Conservation (phyloP, 495 filamentous ascomycete genomes). For the Penicillium antarcticum region DNA sequence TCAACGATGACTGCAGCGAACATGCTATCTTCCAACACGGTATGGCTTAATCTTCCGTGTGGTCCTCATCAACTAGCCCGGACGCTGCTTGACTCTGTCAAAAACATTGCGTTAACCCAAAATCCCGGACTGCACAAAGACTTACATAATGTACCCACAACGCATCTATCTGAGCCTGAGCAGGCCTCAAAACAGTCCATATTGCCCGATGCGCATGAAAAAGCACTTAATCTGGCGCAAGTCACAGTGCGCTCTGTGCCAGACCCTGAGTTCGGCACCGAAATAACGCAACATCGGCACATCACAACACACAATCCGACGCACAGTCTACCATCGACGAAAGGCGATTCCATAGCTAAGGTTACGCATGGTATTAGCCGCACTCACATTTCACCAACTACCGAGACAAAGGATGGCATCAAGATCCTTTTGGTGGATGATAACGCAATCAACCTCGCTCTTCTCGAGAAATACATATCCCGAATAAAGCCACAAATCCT, state of each 20-base stretch:
- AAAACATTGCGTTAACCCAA: neutral
- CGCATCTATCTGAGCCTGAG: too few species aligned
- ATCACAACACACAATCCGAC: too few species aligned
- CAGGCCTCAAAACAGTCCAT: too few species aligned
- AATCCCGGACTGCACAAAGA: neutral
- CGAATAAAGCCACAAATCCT: conserved; percentile 26
- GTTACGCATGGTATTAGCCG: neutral
- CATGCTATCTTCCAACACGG: neutral
- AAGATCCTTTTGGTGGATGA: conserved; percentile 60
- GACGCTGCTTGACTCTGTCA: neutral
- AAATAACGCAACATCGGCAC: too few species aligned
- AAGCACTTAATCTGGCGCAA: too few species aligned
- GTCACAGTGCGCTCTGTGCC: too few species aligned
- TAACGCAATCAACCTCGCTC: conserved; percentile 62
- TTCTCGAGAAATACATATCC: conserved; percentile 48
- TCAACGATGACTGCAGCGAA: neutral
- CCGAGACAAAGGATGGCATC: neutral
- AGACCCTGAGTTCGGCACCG: too few species aligned
- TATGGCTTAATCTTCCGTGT: conserved; percentile 16
- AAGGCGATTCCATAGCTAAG: neutral
- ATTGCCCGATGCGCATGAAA: too few species aligned
- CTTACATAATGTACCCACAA: neutral
- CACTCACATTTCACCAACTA: too few species aligned
- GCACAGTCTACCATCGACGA: neutral
- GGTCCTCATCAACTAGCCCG: conserved; percentile 21